Evolutionary conservation across 805 yeast species (phyloP), one percentile per base, ranked within the genome.

Genomic region (Hanseniaspora guilliermondii): DNA sequence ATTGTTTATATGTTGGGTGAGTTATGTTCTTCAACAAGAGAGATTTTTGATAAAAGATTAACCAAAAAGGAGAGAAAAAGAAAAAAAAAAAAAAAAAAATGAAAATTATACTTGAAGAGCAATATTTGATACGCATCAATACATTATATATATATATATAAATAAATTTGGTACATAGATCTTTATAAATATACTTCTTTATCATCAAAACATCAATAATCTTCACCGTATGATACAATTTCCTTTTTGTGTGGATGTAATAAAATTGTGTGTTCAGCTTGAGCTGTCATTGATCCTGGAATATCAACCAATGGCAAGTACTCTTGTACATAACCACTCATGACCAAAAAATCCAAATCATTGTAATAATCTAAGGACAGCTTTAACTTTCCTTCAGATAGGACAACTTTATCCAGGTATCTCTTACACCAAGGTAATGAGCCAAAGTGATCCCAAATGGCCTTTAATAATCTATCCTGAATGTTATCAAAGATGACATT

Each of bases 361-460:
- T 86, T 73, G 56, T 91, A 73, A 63, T 93, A 91, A 2, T 52
- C 49, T 8, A 52, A 44, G 19, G 30, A 3, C 1, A 52, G 32
- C 46, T 52, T 42, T 37, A 52, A 16, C 70, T 88, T 89, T 46
- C 88, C 96, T 65, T 91, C 94, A 16, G 96, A 97, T 5, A 85
- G 63, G 21, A 52, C 44, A 3, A 44, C 49, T 60, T 94, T 77
- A 65, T 93, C 99, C 65, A 93, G 73, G 66, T 93, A 93, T 62
- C 99, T 76, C 61, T 97, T 83, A 72, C 98, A 93, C 79, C 89
- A 93, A 3, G 99, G 97, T 60, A 93, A 74, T 0, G 97, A 87
- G 44, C 97, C 97, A 65, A 93, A 93, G 62, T 85, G 79, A 55
- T 76, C 73, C 65, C 87, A 82, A 62, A 93, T 93, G 12, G 81